Percentiles rank a stretch among this genome's conserved stretches.
phyloP scores from a whole-genome alignment of 768 basidiomycete species.

The Postia placenta region DNA sequence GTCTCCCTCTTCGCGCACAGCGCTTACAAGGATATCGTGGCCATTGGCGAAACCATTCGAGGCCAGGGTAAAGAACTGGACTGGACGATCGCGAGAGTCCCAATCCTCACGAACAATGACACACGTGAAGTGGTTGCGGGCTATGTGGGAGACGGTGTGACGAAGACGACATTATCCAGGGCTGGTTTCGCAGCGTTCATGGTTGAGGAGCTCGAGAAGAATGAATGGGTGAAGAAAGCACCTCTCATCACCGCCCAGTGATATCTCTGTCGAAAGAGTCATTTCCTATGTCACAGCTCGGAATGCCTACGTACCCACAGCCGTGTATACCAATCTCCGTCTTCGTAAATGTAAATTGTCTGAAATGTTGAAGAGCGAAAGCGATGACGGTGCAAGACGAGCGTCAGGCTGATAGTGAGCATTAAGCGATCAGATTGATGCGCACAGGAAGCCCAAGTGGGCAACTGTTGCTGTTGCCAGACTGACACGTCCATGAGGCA shows the following conservation, averaged over 20 bases:
- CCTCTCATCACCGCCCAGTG: constrained; percentile 32
- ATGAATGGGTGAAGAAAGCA: constrained; percentile 50
- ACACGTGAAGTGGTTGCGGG: constrained; percentile 48
- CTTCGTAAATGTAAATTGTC: too few species aligned
- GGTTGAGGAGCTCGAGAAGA: constrained; percentile 47
- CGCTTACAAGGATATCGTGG: constrained; percentile 67
- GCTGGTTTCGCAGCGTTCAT: constrained; percentile 57
- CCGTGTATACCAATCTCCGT: too few species aligned
- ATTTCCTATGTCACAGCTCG: too few species aligned
- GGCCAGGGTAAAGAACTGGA: constrained; percentile 38
- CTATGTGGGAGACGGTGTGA: constrained; percentile 61
- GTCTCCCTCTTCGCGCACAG: constrained; percentile 37
- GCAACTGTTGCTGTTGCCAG: too few species aligned
- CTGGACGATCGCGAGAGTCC: constrained; percentile 70
- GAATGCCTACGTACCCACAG: too few species aligned
- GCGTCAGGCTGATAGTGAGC: too few species aligned
- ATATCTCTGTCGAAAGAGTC: too few species aligned
- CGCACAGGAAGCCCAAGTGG: too few species aligned
- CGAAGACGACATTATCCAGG: constrained; percentile 44
- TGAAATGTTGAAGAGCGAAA: too few species aligned
- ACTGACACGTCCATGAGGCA: too few species aligned
- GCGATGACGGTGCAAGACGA: too few species aligned
- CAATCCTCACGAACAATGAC: constrained; percentile 46
- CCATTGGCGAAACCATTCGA: constrained; percentile 51
- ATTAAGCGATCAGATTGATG: too few species aligned